Conservation (phyloP, 805 yeast species). For the Clavispora phyllophila region DNA sequence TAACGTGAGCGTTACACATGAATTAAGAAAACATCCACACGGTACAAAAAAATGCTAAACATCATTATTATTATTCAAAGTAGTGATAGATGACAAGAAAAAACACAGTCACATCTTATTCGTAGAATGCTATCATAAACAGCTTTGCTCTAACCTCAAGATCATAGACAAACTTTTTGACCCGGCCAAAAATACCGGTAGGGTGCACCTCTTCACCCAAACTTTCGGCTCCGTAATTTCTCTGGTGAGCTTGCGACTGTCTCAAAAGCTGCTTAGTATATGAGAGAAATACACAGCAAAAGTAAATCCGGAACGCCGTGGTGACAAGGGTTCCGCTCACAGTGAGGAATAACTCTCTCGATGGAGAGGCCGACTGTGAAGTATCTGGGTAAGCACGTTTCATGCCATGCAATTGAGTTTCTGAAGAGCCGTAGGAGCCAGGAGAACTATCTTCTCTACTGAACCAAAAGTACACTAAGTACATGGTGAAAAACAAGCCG, state of each 20-base stretch:
- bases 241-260: conserved; percentile 22
- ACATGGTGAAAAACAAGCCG: conserved; percentile 65
- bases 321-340: conserved; percentile 45
- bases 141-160: conserved; percentile 31
- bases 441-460: conserved; percentile 37
- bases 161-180: conserved; percentile 20
- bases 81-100: neutral
- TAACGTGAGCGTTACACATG: neutral
- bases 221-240: conserved; percentile 18
- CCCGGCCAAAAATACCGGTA: conserved; percentile 17
- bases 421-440: conserved; percentile 8
- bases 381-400: conserved; percentile 2
- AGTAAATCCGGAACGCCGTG: conserved; percentile 50
- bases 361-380: conserved; percentile 61
- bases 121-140: neutral
- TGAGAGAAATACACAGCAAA: conserved; percentile 52
- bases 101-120: neutral
- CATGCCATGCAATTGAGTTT: neutral
- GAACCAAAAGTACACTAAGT: conserved; percentile 77
- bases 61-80: neutral
- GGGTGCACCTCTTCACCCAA: conserved; percentile 22
- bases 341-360: conserved; percentile 52
- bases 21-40: neutral
- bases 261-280: conserved; percentile 55
- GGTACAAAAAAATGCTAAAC: neutral